Base-by-base conservation (phyloP, 2,329 filamentous ascomycete genomes). In the Penicillium sp. region DNA sequence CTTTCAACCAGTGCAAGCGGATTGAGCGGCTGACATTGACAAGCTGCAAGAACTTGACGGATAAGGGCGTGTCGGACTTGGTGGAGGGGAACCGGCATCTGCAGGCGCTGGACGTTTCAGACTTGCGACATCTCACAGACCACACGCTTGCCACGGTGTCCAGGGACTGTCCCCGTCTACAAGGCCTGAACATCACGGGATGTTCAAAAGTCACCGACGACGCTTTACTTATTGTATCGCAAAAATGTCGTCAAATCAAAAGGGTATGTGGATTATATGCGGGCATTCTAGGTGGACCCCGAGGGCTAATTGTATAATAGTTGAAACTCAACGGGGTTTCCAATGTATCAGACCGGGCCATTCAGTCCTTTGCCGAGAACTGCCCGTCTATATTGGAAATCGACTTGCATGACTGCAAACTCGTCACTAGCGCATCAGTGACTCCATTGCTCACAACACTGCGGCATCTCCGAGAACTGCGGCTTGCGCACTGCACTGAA, bases 321-420 rank as follows among this genome's bases (percentile, higher is more conserved):
- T 83, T 99, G 64, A 99, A 99, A 83, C 83, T 99, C 59, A 99
- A 97, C 74, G 89, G 92, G 55, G 96, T 94, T 71, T 75, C 77
- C n/a, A 89, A 96, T 74, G 79, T 97, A 34, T 91, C 89, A 38
- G 91, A 97, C 70, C 81, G 82, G 47, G 88, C 92, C 7, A 87
- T 97, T 61, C 79, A 90, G 56, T 89, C 92, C 4, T 95, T 99
- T 70, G 93, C 94, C 6, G 81, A 87, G 44, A 85, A 95, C 74
- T 97, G 93, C 72, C 90, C 87, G 13, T 93, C 96, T 63, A 92
- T 99, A 32, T 86, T 99, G 60, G 94, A 99, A 74, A 96, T 99
- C 59, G 94, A 99, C 71, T 83, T 99, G 14, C 90, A 96, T 65
- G 89, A 91, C 65, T 96, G 94, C 78, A 82, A 80, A 53, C 82